Evolutionary conservation across 148 eudicot genomes (phyloP), one percentile per base, ranked within the genome.

Genomic region (Chenopodium suecicum): DNA sequence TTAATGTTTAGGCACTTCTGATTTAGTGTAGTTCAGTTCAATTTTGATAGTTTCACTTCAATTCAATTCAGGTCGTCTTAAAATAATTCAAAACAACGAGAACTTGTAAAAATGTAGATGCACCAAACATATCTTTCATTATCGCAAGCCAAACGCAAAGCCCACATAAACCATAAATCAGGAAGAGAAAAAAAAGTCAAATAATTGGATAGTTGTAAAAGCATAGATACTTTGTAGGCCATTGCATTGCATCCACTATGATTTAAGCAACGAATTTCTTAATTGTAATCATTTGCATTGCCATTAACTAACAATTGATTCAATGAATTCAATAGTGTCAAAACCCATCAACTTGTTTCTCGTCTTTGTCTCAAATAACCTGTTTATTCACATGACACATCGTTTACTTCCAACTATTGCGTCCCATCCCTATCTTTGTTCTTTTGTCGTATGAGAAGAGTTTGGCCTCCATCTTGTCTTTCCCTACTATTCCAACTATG

Each of bases 331-430:
- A 46, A n/a, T 10, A 63, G 19, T 56, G 64, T 75, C 67, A 32
- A 56, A 14, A 31, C 11, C 23, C 47, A 27, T 34, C 79, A 76
- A 76, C 70, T 77, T 63, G 79, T 77, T 77, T 63, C 56, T 77
- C 70, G 56, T 64, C 56, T n/a, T 76, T 76, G 62, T 23, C 27
- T 22, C 44, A 16, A 14, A 31, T 14, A 29, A n/a, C 9, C 41
- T 34, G 70, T 66, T 66, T 1, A 25, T 69, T 32, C 72, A 69
- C 72, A 69, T 69, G 72, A 69, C 72, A 69, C 72, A 34, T 69
- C 37, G 23, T 32, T 23, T 46, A n/a, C 77, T 23, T 47, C 16
- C 19, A 74, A 47, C 77, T 74, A 12, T 74, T 74, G 31, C 58
- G 32, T 48, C n/a, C 77, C 77, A 23, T 25, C 32, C n/a, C 63